Evolutionary conservation across 1,139 yeast genomes (phyloP), one percentile per base, ranked within the genome.

Genomic region (Geotrichum citri-aurantii): DNA sequence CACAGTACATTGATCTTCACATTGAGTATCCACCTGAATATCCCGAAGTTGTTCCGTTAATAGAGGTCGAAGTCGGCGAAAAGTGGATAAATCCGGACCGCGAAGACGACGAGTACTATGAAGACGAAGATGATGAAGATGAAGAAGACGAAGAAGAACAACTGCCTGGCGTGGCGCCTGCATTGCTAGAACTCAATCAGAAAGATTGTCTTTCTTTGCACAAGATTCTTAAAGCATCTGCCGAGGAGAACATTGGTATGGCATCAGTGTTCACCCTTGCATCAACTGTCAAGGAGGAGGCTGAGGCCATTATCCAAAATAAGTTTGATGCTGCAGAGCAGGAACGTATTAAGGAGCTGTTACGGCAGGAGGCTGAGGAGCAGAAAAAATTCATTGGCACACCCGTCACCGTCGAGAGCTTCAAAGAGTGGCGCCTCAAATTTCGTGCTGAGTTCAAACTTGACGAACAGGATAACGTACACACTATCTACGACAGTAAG

Each of bases 241-340:
- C 96, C 1, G 85, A 84, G 59, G 81, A 84, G 58, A 91, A 88
- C 69, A 55, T 80, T 2, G 98, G 99, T 1, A 86, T 92, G 79
- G 96, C 97, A 17, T 85, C 92, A 65, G 80, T 92, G 5, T 93
- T 91, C 73, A 83, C 96, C 0, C 71, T 93, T 55, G 82, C 88
- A 0, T 84, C 95, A 1, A 77, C 83, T 17, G 77, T 91, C 57
- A 92, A 92, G 69, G 98, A 92, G 56, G 81, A 81, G 61, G 92
- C 88, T 3, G 98, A 93, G 68, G 73, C 73, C 29, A 68, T 82
- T 63, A 88, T 88, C 66, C 80, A 77, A 27, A 73, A 76, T 11
- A 85, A 86, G 65, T 75, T 88, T 50, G 76, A 77, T n/a, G 68
- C 66, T 12, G 79, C 78, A 52, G 92, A 88, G 65, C 78, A 78